A percentile compares a stretch with the other conserved stretches of the same genome.
Conservation (phyloP, 306 rosid genomes). For the Inga laurina region DNA sequence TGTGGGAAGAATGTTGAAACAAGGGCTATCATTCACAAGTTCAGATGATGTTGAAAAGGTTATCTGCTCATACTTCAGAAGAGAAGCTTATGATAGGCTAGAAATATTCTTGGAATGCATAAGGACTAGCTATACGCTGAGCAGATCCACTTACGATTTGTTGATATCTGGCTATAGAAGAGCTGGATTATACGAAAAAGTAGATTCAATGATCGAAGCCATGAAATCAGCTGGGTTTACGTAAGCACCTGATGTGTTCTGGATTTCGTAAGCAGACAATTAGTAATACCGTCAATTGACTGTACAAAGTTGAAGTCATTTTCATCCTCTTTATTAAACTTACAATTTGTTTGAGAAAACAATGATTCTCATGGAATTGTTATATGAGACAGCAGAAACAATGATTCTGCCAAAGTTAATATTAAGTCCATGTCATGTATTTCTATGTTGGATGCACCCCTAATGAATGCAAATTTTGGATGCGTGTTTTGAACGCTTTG, state of each 20-base stretch:
- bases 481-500: not conserved
- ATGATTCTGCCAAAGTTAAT: not conserved
- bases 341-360: not conserved
- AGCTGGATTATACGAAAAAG: conserved; percentile 48
- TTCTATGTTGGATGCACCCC: not conserved
- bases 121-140: conserved; percentile 32
- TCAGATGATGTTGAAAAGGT: conserved; percentile 57
- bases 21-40: conserved; percentile 44
- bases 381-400: not conserved
- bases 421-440: not conserved
- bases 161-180: conserved; percentile 54
- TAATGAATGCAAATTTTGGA: not conserved
- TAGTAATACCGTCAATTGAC: too few relatives aligned
- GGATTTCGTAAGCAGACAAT: not conserved
- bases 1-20: conserved; percentile 65
- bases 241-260: conserved; percentile 13
- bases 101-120: conserved; percentile 58
- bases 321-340: not conserved
- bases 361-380: not conserved
- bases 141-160: conserved; percentile 51
- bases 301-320: too few relatives aligned
- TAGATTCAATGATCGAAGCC: conserved; percentile 37
- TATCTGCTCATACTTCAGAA: conserved; percentile 59
- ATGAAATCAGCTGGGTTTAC: conserved; percentile 43
- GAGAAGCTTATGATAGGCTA: conserved; percentile 54